These are phyloP conservation scores for Fusarium verticillioides DNA, from an alignment of 2,329 filamentous ascomycete species.

Conservation along the genomic window DNA sequence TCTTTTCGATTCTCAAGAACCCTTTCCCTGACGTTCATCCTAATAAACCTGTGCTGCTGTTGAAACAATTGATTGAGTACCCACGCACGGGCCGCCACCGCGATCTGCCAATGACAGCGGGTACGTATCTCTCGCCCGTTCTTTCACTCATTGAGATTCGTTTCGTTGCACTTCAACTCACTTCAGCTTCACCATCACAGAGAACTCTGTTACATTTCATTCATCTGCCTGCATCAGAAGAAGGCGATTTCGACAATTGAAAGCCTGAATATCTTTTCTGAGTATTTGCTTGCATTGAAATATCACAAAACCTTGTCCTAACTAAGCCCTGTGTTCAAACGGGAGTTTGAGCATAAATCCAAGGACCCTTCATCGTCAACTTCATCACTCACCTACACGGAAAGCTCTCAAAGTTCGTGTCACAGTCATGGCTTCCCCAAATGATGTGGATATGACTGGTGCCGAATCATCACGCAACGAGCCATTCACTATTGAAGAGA, in stretches of 20 bases:
- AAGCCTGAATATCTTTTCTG: too few species aligned
- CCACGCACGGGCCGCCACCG: neutral
- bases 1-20: too few species aligned
- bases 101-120: neutral
- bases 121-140: neutral
- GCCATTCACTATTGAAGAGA: slow-evolving; percentile 78
- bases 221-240: neutral
- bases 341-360: neutral
- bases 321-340: neutral
- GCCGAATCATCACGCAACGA: slow-evolving; percentile 47
- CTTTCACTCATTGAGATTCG: neutral
- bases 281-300: neutral
- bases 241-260: neutral
- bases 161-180: neutral
- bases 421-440: slow-evolving; percentile 46
- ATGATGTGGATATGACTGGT: slow-evolving; percentile 48
- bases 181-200: neutral
- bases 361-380: neutral
- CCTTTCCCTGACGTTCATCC: neutral
- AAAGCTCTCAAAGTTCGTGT: neutral
- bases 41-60: neutral
- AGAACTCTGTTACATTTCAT: neutral
- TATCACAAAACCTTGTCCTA: neutral
- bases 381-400: neutral
- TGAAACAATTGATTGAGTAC: neutral